Evolutionary conservation across 306 rosid species (phyloP).

Genomic region (Quillaja saponaria): DNA sequence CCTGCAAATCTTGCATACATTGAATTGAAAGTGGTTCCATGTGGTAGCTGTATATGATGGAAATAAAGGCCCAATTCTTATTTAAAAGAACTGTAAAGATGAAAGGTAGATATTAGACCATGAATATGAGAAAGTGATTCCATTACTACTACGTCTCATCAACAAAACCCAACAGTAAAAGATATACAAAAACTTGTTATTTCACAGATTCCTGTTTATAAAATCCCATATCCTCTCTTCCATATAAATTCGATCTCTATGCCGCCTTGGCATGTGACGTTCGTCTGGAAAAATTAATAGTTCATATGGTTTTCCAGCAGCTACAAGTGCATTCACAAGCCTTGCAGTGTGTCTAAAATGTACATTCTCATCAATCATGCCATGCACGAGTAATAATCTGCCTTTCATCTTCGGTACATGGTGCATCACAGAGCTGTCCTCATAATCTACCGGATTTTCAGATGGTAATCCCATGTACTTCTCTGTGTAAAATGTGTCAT

Average conservation of each 20-base stretch:
- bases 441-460: conserved; percentile 49
- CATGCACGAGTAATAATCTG: conserved; percentile 76
- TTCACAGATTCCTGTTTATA: conserved; percentile 69
- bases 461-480: conserved; percentile 92
- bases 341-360: conserved; percentile 97
- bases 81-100: conserved; percentile 19
- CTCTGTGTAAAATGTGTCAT: conserved; percentile 94
- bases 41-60: no score
- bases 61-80: conserved; percentile 14
- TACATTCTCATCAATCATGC: conserved; percentile 96
- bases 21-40: no score
- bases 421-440: conserved; percentile 65
- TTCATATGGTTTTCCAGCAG: conserved; percentile 79
- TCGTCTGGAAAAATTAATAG: conserved; percentile 85
- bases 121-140: conserved; percentile 1
- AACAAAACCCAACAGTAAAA: conserved; percentile 28
- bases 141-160: conserved; percentile 6
- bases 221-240: conserved; percentile 96
- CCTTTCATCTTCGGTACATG: conserved; percentile 77
- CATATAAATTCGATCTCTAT: conserved; percentile 80
- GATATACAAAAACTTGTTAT: conserved; percentile 19
- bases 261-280: conserved; percentile 91
- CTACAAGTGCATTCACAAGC: conserved; percentile 82
- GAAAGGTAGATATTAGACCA: background rate
- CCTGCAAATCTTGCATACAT: no score